A percentile compares a stretch with the other conserved stretches of the same genome.
These are phyloP conservation scores for Ogataea haglerorum DNA, from an alignment of 805 yeast genomes.

Conservation along the genomic window DNA sequence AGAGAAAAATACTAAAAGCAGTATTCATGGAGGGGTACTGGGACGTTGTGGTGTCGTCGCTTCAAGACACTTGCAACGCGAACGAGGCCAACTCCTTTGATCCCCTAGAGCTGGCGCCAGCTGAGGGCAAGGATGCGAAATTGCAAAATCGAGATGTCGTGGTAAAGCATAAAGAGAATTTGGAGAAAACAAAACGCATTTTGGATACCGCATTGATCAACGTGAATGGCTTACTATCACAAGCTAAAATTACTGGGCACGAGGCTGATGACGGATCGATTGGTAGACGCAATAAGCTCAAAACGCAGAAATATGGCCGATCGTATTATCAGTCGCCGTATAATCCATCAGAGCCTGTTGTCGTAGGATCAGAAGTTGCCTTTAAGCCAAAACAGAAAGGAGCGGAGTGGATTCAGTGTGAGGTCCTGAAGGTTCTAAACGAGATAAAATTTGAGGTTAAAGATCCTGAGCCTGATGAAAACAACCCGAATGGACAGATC, in stretches of 20 bases:
- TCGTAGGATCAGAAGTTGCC: conserved; percentile 81
- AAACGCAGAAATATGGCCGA: conserved; percentile 18
- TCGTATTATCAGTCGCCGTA: conserved; percentile 46
- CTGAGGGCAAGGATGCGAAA: conserved; percentile 34
- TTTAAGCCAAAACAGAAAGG: conserved; percentile 71
- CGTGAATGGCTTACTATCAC: conserved; percentile 43
- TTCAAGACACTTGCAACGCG: conserved; percentile 65
- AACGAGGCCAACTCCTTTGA: conserved; percentile 56
- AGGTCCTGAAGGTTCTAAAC: conserved; percentile 60
- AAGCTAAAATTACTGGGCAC: conserved; percentile 12
- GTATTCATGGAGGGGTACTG: conserved; percentile 54
- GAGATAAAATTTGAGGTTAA: conserved; percentile 71
- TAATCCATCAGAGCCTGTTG: conserved; percentile 56
- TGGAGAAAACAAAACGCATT: conserved; percentile 48
- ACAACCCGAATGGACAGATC: conserved; percentile 80
- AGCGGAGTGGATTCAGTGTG: conserved; percentile 95
- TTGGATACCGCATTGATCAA: conserved; percentile 43
- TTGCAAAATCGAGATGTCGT: conserved; percentile 33
- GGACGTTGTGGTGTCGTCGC: conserved; percentile 63
- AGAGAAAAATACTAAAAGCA: neutral
- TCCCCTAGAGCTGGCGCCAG: conserved; percentile 30
- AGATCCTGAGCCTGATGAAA: conserved; percentile 97
- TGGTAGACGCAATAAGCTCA: conserved; percentile 11
- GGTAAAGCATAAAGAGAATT: conserved; percentile 52
- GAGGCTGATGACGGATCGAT: conserved; percentile 10